These are phyloP conservation scores for Solanum hybrid DNA, from an alignment of 305 asterid species.

Conservation along the genomic window DNA sequence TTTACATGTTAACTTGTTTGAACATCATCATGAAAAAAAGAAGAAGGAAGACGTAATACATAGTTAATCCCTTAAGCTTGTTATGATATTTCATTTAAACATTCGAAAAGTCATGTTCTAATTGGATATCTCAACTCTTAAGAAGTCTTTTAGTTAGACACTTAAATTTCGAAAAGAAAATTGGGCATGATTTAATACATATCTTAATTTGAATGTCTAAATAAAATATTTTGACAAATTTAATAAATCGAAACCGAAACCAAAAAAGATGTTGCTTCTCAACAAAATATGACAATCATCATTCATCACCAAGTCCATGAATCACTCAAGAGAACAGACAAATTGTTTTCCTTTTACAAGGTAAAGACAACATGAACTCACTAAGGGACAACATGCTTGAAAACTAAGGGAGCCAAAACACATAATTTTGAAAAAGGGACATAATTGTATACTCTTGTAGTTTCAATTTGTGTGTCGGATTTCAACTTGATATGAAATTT, in stretches of 20 bases:
- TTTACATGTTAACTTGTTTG: neutral
- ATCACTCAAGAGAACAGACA: neutral
- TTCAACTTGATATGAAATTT: neutral
- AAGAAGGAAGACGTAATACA: neutral
- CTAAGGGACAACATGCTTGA: neutral
- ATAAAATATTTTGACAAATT: neutral
- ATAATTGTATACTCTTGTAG: fast-evolving
- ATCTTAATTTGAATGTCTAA: neutral
- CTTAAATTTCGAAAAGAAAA: neutral
- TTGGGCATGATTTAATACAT: fast-evolving
- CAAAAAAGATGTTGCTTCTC: neutral
- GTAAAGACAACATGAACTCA: neutral
- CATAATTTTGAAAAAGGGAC: neutral
- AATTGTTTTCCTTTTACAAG: neutral
- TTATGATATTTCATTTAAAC: neutral
- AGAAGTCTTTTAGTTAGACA: neutral
- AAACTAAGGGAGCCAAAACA: neutral
- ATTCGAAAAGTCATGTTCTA: neutral
- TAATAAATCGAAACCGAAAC: fast-evolving
- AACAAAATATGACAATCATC: neutral
- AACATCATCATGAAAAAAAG: neutral
- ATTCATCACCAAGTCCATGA: neutral
- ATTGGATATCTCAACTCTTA: neutral
- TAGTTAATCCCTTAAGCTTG: neutral
- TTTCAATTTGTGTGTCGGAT: fast-evolving